Evolutionary conservation across 208 protist genomes (phyloP).

Genomic region (Leishmania guyanensis): DNA sequence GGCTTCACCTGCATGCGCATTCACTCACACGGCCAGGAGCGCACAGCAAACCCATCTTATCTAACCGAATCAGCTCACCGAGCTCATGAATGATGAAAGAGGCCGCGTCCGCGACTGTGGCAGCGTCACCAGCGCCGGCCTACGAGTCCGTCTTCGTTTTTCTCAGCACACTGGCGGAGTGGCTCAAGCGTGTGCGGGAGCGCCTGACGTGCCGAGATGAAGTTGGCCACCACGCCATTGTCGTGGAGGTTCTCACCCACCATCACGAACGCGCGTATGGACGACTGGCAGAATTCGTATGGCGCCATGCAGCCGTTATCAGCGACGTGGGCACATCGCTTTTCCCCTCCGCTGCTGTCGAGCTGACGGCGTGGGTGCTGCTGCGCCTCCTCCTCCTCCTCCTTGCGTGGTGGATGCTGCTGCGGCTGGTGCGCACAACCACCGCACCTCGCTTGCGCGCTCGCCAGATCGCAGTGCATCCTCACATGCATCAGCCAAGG

Average conservation of each 20-base stretch:
- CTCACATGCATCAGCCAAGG: neutral
- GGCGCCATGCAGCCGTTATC: neutral
- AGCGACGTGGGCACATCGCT: neutral
- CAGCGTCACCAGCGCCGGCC: neutral
- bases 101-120: neutral
- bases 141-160: slow-evolving; percentile 7
- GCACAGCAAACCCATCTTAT: neutral
- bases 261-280: slow-evolving; percentile 6
- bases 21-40: neutral
- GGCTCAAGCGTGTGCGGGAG: slow-evolving; percentile 6
- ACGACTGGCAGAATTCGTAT: neutral
- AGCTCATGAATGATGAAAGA: neutral
- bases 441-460: slow-evolving; percentile 10
- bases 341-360: slow-evolving; percentile 3
- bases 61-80: neutral
- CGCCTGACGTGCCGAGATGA: slow-evolving; percentile 2
- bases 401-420: slow-evolving; percentile 3
- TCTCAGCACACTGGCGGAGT: slow-evolving; percentile 3
- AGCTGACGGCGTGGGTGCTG: slow-evolving; percentile 5
- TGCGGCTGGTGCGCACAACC: slow-evolving; percentile 4
- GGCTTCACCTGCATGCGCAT: neutral
- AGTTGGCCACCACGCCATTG: slow-evolving; percentile 1
- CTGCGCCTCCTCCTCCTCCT: slow-evolving; percentile 5
- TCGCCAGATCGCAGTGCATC: neutral
- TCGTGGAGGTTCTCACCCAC: neutral